A percentile compares a stretch with the other conserved stretches of the same genome.
Evolutionary conservation across 169 alveolate genomes (phyloP).

Genomic region (Plasmodium gaboni): DNA sequence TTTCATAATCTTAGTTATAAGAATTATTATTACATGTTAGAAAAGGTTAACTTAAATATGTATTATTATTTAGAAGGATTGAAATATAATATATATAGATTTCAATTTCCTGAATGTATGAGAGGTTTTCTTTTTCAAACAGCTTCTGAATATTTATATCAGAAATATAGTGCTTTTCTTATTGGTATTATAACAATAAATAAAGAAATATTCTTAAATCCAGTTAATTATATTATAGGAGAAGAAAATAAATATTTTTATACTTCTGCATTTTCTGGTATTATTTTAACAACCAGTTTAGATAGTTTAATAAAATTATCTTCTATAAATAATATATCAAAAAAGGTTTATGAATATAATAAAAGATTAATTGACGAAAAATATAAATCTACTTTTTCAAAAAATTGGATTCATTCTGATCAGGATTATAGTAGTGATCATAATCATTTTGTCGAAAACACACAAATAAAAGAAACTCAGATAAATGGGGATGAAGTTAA

Average conservation of each 20-base stretch:
- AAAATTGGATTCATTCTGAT: neutral
- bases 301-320: conserved; percentile 79
- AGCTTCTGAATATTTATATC: conserved; percentile 79
- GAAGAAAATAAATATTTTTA: conserved; percentile 74
- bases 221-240: conserved; percentile 81
- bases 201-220: conserved; percentile 81
- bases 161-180: conserved; percentile 78
- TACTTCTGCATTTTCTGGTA: conserved; percentile 74
- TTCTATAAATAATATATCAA: conserved; percentile 65
- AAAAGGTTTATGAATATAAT: conserved; percentile 73
- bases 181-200: conserved; percentile 81
- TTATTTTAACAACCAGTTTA: conserved; percentile 81
- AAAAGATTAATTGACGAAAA: conserved; percentile 34
- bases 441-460: conserved; percentile 6
- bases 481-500: neutral
- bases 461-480: conserved; percentile 38
- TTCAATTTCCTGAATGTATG: conserved; percentile 75
- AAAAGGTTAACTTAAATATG: conserved; percentile 64
- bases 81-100: conserved; percentile 69
- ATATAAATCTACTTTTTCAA: neutral
- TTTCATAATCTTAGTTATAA: neutral
- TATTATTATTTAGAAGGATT: conserved; percentile 70
- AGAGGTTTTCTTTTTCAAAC: conserved; percentile 79
- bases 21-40: conserved; percentile 41
- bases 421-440: neutral